A percentile compares a stretch with the other conserved stretches of the same genome.
phyloP scores from a whole-genome alignment of 495 filamentous ascomycete genomes.

The Glonium stellatum region DNA sequence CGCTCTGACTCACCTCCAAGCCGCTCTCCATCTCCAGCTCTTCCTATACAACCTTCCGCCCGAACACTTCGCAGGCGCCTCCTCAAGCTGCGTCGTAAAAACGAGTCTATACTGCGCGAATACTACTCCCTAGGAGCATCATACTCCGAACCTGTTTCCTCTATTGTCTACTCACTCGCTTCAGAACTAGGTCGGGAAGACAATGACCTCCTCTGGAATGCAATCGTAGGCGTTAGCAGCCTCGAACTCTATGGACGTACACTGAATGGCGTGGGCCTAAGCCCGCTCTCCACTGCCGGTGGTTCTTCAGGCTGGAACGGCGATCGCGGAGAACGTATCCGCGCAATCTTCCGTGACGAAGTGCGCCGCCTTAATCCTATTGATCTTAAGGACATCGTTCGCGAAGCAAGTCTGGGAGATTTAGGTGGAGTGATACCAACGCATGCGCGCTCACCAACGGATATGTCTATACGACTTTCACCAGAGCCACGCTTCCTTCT shows the following conservation, averaged over 20 bases:
- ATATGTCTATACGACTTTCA: slow-evolving; percentile 85
- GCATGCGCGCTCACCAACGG: slow-evolving; percentile 77
- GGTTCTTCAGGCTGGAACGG: slow-evolving; percentile 72
- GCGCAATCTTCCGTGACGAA: slow-evolving; percentile 82
- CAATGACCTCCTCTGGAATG: slow-evolving; percentile 90
- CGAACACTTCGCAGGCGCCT: slow-evolving; percentile 63
- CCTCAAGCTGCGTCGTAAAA: slow-evolving; percentile 64
- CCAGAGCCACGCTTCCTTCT: slow-evolving; percentile 92
- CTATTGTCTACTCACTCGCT: slow-evolving; percentile 85
- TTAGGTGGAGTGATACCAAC: slow-evolving; percentile 75
- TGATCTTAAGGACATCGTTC: slow-evolving; percentile 52
- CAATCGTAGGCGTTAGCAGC: slow-evolving; percentile 86
- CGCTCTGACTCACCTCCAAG: slow-evolving; percentile 42
- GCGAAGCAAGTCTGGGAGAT: slow-evolving; percentile 45
- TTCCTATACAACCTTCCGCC: slow-evolving; percentile 56
- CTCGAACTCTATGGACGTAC: slow-evolving; percentile 86
- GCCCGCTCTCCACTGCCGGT: slow-evolving; percentile 42
- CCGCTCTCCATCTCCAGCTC: slow-evolving; percentile 45
- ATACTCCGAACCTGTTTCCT: slow-evolving; percentile 90
- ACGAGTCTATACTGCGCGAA: slow-evolving; percentile 60
- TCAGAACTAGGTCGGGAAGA: slow-evolving; percentile 94
- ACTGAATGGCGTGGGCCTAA: slow-evolving; percentile 69
- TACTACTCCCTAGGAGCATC: slow-evolving; percentile 86
- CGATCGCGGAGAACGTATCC: slow-evolving; percentile 73
- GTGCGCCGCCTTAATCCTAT: slow-evolving; percentile 89